Base-by-base conservation (phyloP, 1,284 basidiomycete genomes). In the Ustilago hordei region DNA sequence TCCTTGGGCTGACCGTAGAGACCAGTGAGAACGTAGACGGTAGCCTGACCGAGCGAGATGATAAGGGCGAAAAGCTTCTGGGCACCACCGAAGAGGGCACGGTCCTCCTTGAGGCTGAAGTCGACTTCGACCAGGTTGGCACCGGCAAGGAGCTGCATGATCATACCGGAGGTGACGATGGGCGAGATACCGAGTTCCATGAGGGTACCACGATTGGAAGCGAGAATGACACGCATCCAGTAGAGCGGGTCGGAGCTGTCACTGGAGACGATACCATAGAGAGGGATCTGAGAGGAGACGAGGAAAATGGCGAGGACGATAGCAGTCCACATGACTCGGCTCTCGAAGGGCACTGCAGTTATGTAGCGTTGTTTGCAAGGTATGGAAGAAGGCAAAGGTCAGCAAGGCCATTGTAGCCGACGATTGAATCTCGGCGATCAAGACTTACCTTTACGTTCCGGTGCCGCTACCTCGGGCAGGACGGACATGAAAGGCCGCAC, bases 171-270 rank as follows among this genome's bases (percentile, higher is more conserved):
- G 13, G 96, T 99, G 85, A 99, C 92, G 86, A 98, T 97, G 65
- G 97, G 96, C 54, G 92, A 95, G 84, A 98, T 98, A 82, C 97
- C 96, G 70, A 99, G 91, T 88, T 99, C 96, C 96, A 98, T 99
- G 73, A 99, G 92, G 1, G 96, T 99, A 80, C 96, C 96, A 78
- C 97, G 91, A 89, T 98, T 99, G 11, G 95, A 97, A 39, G 97
- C 96, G 70, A 98, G 91, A 88, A 99, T 98, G 88, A 95, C 95
- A 88, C 96, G 93, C 92, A 98, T 95, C 96, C 96, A 99, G 90
- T 96, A 98, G 57, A 99, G 91, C 13, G 97, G 96, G 89, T 99
- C 96, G 23, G 83, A 85, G 56, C 80, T 82, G 75, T 85, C 84
- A 52, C 83, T 84, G 15, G 84, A 85, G 77, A 85, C 83, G 75